Base-by-base conservation (phyloP, 176 grass and related monocot species). In the Eragrostis curvula region DNA sequence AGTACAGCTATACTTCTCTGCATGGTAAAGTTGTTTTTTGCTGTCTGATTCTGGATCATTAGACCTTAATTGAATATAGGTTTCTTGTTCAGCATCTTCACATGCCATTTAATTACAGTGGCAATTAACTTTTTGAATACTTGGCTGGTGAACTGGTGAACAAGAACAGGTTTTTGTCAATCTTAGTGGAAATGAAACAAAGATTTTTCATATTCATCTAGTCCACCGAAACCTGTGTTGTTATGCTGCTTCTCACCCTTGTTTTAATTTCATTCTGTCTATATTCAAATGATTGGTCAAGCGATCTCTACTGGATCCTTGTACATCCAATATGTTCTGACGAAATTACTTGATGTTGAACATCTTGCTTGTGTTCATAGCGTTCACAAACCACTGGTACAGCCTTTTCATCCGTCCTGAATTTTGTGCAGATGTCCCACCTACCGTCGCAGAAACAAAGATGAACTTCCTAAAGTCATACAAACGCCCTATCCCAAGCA, bases 401-500 rank as follows among this genome's bases (percentile, higher is more conserved):
- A 56, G 17, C 57, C 15, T 75, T 81, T 72, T 86, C 51, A 86
- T 78, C 61, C n/a, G 2, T 85, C 69, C 42, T 64, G 57, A 80
- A 72, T 80, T 55, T 53, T 86, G 44, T 78, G 28, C 83, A 99
- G 93, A 90, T 93, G 49, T 89, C 20, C 93, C 91, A 58, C 97
- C 97, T 18, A 93, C 96, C 52, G 93, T 99, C 1, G 60, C 93
- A 2, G 97, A 94, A 41, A 99, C 97, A 77, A 99, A 99, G 80
- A 44, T 78, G 81, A 96, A 80, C 70, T 99, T 99, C 59, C 91
- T 99, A 24, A 92, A 91, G 78, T 83, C 97, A 74, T 99, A 94
- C 84, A 99, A 99, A 49, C 86, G 87, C 13, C 97, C 97, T 29
- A 99, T 99, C 69, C 97, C 93, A 53, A 96, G 97, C 89, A 94